Conservation (phyloP, 2,329 filamentous ascomycete genomes). For the Ophiostoma sp. region DNA sequence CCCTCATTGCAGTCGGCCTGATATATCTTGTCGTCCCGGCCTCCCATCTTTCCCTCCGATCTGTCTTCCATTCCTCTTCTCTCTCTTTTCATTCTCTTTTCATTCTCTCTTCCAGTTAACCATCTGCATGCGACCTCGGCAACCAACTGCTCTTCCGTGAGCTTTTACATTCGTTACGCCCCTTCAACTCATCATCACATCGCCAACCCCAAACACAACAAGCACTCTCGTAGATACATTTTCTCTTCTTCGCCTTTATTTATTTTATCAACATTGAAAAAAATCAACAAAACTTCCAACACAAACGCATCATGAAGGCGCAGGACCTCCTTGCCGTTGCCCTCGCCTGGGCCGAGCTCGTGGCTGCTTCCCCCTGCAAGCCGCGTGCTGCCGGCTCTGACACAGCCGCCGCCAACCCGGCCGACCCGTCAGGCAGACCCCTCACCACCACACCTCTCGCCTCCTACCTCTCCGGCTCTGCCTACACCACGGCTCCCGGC, state of each 20-base stretch:
- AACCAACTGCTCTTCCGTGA: background rate
- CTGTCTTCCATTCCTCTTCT: background rate
- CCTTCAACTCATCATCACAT: background rate
- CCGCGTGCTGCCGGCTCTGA: background rate
- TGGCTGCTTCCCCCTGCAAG: background rate
- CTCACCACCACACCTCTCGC: background rate
- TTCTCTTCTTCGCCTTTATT: background rate
- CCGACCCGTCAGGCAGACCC: background rate
- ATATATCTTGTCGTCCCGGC: constrained; percentile 14
- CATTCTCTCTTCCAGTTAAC: background rate
- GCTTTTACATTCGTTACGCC: constrained; percentile 12
- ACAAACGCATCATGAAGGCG: background rate
- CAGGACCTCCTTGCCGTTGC: constrained; percentile 10
- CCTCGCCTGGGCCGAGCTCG: background rate
- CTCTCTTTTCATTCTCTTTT: background rate
- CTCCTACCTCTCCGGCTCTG: constrained; percentile 9
- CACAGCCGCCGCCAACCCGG: background rate
- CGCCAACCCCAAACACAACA: background rate
- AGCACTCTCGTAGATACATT: background rate
- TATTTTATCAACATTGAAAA: background rate
- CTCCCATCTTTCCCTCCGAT: background rate
- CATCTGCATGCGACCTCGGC: constrained; percentile 10
- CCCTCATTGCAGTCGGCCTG: background rate
- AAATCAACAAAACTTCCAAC: background rate
- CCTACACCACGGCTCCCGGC: background rate